phyloP scores from a whole-genome alignment of 2,329 filamentous ascomycete genomes.

The Westerdykella sp. region DNA sequence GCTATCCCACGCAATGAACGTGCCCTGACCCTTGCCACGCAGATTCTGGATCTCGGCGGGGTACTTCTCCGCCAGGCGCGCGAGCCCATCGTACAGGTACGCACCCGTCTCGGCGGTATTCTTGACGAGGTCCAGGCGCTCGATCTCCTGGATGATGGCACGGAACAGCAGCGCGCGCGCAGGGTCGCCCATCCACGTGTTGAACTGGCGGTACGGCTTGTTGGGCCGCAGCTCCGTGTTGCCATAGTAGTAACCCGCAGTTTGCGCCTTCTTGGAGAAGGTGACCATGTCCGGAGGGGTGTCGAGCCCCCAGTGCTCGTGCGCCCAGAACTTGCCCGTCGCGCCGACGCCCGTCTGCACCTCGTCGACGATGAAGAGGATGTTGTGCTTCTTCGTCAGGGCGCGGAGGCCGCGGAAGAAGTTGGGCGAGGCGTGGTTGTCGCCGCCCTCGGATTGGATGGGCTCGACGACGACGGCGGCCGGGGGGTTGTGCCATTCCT shows the following conservation, averaged over 20 bases:
- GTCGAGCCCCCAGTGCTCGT: slow-evolving; percentile 84
- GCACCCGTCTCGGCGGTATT: slow-evolving; percentile 72
- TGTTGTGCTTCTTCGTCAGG: slow-evolving; percentile 67
- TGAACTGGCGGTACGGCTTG: slow-evolving; percentile 93
- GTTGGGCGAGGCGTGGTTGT: slow-evolving; percentile 82
- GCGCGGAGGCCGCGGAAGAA: slow-evolving; percentile 83
- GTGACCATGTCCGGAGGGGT: slow-evolving; percentile 87
- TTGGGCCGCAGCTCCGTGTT: slow-evolving; percentile 76
- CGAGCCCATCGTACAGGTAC: slow-evolving; percentile 68
- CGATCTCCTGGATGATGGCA: slow-evolving; percentile 75
- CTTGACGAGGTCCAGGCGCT: slow-evolving; percentile 68
- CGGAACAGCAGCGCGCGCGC: slow-evolving; percentile 79
- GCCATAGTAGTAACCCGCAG: slow-evolving; percentile 86
- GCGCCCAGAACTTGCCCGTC: slow-evolving; percentile 92
- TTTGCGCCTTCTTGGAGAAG: slow-evolving; percentile 92
- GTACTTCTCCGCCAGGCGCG: slow-evolving; percentile 61
- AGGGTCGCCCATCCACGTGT: slow-evolving; percentile 96
- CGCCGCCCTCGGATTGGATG: slow-evolving; percentile 87
- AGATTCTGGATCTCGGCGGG: slow-evolving; percentile 76
- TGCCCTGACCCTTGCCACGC: slow-evolving; percentile 79
- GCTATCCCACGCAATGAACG: slow-evolving; percentile 88
- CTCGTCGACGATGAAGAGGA: slow-evolving; percentile 88
- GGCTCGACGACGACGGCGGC: slow-evolving; percentile 82
- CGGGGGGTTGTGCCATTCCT: slow-evolving; percentile 70
- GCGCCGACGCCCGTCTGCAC: slow-evolving; percentile 91